Conservation (phyloP, 2,329 filamentous ascomycete species). For the Phaeophleospora eucalypticola region DNA sequence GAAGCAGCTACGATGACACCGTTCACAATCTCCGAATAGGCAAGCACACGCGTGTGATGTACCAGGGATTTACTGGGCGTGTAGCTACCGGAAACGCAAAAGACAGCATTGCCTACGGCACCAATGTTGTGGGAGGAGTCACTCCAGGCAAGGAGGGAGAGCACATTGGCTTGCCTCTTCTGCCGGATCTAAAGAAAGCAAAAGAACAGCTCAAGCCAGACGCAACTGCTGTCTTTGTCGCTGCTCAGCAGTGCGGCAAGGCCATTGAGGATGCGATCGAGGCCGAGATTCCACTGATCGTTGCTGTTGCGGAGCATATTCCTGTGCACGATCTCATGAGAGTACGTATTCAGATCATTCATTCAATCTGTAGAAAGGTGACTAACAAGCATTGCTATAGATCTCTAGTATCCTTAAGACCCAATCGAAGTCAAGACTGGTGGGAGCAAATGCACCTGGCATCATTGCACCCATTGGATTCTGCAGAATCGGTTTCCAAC, state of each 20-base stretch:
- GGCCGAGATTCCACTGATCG: slow-evolving; percentile 71
- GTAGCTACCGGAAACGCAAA: slow-evolving; percentile 71
- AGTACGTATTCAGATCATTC: slow-evolving; percentile 39
- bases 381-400: slow-evolving; percentile 31
- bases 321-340: slow-evolving; percentile 73
- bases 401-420: slow-evolving; percentile 67
- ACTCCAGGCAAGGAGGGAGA: slow-evolving; percentile 66
- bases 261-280: slow-evolving; percentile 78
- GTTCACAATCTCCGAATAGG: slow-evolving; percentile 64
- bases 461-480: slow-evolving; percentile 70
- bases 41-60: slow-evolving; percentile 62
- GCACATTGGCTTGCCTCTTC: slow-evolving; percentile 68
- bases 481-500: slow-evolving; percentile 73
- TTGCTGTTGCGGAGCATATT: slow-evolving; percentile 76
- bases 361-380: background rate
- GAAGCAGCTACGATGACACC: slow-evolving; percentile 55
- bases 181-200: slow-evolving; percentile 65
- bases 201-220: slow-evolving; percentile 68
- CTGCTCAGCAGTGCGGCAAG: slow-evolving; percentile 65
- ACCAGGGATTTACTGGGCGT: slow-evolving; percentile 66
- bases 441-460: slow-evolving; percentile 77
- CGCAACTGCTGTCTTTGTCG: slow-evolving; percentile 75
- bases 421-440: slow-evolving; percentile 66
- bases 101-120: slow-evolving; percentile 73
- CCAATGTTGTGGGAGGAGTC: slow-evolving; percentile 74